phyloP scores from a whole-genome alignment of 2,329 filamentous ascomycete genomes.

The Endocalyx cinctus region DNA sequence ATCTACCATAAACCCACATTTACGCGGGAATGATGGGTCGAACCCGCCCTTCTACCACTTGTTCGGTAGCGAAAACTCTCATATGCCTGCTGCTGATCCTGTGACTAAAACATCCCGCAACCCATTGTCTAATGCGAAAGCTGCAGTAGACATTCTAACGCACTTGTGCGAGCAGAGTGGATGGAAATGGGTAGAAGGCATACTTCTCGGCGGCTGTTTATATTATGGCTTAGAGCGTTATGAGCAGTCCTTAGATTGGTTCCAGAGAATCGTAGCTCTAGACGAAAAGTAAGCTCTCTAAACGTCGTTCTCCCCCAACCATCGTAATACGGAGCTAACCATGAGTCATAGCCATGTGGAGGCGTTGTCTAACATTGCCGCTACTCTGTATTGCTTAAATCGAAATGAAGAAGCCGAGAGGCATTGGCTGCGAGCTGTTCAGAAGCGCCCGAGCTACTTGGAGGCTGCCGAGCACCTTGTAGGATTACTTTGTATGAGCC shows the following conservation, averaged over 20 bases:
- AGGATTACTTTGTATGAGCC: conserved; percentile 75
- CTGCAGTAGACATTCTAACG: conserved; percentile 67
- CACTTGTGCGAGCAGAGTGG: conserved; percentile 72
- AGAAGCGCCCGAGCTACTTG: conserved; percentile 78
- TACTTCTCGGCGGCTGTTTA: conserved; percentile 85
- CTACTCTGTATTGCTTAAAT: conserved; percentile 78
- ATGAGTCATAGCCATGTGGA: conserved; percentile 68
- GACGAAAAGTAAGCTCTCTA: conserved; percentile 47
- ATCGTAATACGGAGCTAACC: conserved; percentile 4
- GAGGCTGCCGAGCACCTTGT: conserved; percentile 95
- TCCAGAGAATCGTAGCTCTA: conserved; percentile 56
- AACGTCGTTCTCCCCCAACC: not conserved
- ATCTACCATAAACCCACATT: conserved; percentile 10
- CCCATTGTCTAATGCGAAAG: conserved; percentile 53
- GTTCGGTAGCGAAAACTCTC: conserved; percentile 17
- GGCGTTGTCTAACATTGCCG: conserved; percentile 88
- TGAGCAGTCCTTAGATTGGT: conserved; percentile 70
- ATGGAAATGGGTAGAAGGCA: conserved; percentile 90
- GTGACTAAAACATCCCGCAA: too few species aligned
- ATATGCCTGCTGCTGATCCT: too few species aligned
- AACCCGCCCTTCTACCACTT: conserved; percentile 19
- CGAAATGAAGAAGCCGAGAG: conserved; percentile 78
- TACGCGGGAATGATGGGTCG: conserved; percentile 11
- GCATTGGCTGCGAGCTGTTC: conserved; percentile 82
- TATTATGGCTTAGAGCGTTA: conserved; percentile 87